phyloP scores from a whole-genome alignment of 163 green algal species.

The Volvox carteri region DNA sequence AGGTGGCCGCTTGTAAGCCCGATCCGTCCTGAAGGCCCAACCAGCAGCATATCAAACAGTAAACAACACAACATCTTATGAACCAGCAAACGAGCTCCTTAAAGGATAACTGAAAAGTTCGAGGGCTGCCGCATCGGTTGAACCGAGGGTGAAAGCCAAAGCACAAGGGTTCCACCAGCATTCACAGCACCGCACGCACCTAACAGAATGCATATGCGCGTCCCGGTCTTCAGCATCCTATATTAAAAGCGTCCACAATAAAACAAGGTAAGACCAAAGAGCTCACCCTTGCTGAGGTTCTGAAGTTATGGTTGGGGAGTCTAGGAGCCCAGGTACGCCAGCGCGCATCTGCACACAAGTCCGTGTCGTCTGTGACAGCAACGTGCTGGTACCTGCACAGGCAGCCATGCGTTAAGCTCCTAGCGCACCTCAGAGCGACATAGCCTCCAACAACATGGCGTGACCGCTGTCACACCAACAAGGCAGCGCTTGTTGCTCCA shows the following conservation, averaged over 20 bases:
- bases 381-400: not conserved
- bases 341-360: not conserved
- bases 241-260: too few relatives aligned
- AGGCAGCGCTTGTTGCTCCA: not conserved
- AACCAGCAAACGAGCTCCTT: too few relatives aligned
- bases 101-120: too few relatives aligned
- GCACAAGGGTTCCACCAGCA: not conserved
- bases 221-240: too few relatives aligned
- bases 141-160: too few relatives aligned
- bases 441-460: conserved; percentile 9
- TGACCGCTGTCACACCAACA: not conserved
- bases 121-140: too few relatives aligned
- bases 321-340: conserved; percentile 7
- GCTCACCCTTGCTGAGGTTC: conserved; percentile 29
- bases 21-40: not conserved
- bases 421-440: not conserved
- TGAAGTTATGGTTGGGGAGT: conserved; percentile 28
- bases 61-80: not conserved
- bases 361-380: not conserved
- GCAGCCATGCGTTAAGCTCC: not conserved
- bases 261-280: too few relatives aligned
- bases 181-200: too few relatives aligned
- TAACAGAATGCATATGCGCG: too few relatives aligned
- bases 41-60: not conserved
- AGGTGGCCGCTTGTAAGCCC: conserved; percentile 69